Evolutionary conservation across 805 yeast genomes (phyloP), one percentile per base, ranked within the genome.

Genomic region (Wickerhamomyces tratensis): DNA sequence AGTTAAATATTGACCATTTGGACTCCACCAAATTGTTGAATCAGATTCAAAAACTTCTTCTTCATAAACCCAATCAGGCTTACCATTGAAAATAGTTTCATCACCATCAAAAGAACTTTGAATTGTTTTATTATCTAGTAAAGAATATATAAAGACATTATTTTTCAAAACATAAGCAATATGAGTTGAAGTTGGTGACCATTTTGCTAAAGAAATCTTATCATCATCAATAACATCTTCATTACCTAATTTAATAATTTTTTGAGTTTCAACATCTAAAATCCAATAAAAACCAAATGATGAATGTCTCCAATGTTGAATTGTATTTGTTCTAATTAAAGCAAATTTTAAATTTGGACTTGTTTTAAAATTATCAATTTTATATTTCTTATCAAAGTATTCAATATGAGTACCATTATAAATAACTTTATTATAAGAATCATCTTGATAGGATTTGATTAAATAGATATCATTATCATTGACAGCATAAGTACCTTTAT

Each of bases 11-110:
- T 73, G 61, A n/a, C 89, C 89, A 39, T 69, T 64, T 5, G 86
- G 84, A 3, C 95, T 77, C 96, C 96, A 88, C 95, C 95, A 87
- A 40, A 86, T 48, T 1, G 89, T 86, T 13, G 70, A 64, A 49
- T 80, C 86, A 25, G 72, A 68, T 13, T 76, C 77, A 39, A 84
- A 69, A 1, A 87, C 94, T 59, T 87, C 96, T 51, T 87, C 96
- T 56, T 88, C 96, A 52, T 87, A 88, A 10, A 86, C 94, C 96
- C 96, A 87, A 57, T 87, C 96, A 0, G 95, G 91, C 48, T 77
- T 80, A 2, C 95, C 96, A 54, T 88, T 83, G 57, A 85, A 81
- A 7, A 84, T 63, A 43, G 71, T 69, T 1, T 67, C 69, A 25
- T 79, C 76, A 13, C 95, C 95, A 53, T 84, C 94, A 31, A 46